Conservation (phyloP, 2,329 filamentous ascomycete species). For the Paracorniculantispora psalliotae region DNA sequence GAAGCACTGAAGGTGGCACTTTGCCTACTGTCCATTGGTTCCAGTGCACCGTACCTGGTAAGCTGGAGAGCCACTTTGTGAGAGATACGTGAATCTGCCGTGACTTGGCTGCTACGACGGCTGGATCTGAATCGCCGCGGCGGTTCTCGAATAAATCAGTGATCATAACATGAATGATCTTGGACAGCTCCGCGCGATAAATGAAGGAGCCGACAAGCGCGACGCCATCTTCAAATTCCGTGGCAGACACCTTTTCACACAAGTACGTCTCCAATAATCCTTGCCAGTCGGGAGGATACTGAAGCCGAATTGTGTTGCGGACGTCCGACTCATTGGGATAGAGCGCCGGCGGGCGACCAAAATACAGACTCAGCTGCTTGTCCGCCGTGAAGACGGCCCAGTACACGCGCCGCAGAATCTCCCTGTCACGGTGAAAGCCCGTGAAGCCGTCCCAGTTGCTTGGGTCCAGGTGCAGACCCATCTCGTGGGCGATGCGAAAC, state of each 20-base stretch:
- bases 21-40: slow-evolving; percentile 46
- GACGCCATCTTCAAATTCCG: slow-evolving; percentile 42
- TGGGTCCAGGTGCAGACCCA: slow-evolving; percentile 48
- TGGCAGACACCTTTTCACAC: slow-evolving; percentile 37
- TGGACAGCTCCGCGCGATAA: slow-evolving; percentile 43
- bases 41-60: slow-evolving; percentile 45
- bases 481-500: slow-evolving; percentile 46
- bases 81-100: slow-evolving; percentile 43
- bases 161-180: slow-evolving; percentile 46
- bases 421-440: slow-evolving; percentile 37
- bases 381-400: slow-evolving; percentile 47
- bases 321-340: slow-evolving; percentile 47
- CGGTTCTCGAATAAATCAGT: slow-evolving; percentile 47
- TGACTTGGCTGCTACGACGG: slow-evolving; percentile 37
- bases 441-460: slow-evolving; percentile 42
- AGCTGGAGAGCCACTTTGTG: slow-evolving; percentile 40
- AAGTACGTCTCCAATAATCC: slow-evolving; percentile 44
- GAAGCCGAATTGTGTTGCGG: slow-evolving; percentile 42
- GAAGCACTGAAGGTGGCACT: slow-evolving; percentile 41
- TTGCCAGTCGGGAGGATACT: slow-evolving; percentile 46
- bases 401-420: slow-evolving; percentile 44
- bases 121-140: slow-evolving; percentile 34
- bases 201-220: slow-evolving; percentile 41
- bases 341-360: slow-evolving; percentile 45
- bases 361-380: slow-evolving; percentile 47